A percentile compares a stretch with the other conserved stretches of the same genome.
These are phyloP conservation scores for Pythium volutum DNA, from an alignment of 352 stramenopile genomes.

Conservation along the genomic window DNA sequence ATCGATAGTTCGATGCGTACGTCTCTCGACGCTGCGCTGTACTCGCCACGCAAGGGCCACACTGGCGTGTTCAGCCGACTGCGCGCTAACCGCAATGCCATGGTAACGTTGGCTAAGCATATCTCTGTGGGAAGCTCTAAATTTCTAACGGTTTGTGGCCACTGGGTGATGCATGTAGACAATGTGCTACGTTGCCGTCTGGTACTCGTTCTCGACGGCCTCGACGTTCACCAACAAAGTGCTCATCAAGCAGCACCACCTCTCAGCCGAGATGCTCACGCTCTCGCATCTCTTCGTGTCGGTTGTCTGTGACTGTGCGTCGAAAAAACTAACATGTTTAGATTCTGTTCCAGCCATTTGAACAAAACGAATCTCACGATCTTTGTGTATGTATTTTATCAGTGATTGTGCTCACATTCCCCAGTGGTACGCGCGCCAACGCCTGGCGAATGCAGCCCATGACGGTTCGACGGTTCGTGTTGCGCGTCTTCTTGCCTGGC, in stretches of 20 bases:
- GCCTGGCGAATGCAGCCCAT: conserved; percentile 66
- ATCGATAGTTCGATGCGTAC: conserved; percentile 17
- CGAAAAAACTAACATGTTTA: no score
- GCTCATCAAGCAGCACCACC: conserved; percentile 84
- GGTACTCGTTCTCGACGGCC: conserved; percentile 80
- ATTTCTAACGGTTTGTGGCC: background rate
- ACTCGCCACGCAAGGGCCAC: conserved; percentile 31
- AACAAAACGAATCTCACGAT: background rate
- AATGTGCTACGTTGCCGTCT: conserved; percentile 46
- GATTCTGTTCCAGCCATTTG: background rate
- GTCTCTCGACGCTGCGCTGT: conserved; percentile 22
- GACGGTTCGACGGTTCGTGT: conserved; percentile 33
- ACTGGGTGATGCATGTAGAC: conserved; percentile 32
- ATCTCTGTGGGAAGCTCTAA: background rate
- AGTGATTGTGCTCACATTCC: conserved; percentile 79
- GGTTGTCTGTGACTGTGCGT: conserved; percentile 73
- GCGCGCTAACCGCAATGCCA: conserved; percentile 27
- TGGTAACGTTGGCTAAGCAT: conserved; percentile 13
- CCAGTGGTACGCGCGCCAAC: conserved; percentile 33
- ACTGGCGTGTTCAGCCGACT: conserved; percentile 20
- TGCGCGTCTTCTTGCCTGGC: background rate
- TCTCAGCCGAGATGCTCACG: conserved; percentile 83
- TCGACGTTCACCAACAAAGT: conserved; percentile 86
- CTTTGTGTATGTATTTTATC: background rate
- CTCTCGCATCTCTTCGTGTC: conserved; percentile 82